phyloP scores from a whole-genome alignment of 257 asterid species.

The Solanum ossicruentum region DNA sequence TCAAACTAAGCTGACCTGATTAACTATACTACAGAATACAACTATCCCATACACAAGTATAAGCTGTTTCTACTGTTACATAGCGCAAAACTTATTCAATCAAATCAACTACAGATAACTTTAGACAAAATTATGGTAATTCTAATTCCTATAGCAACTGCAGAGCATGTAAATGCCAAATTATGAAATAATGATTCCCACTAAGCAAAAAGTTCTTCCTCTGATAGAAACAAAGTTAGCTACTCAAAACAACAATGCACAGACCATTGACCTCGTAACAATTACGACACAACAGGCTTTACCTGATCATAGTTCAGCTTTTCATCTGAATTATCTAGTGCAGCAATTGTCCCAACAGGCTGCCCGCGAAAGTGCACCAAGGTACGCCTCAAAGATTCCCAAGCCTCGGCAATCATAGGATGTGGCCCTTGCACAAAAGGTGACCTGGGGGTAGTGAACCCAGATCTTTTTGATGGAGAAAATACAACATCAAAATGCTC shows the following conservation, averaged over 20 bases:
- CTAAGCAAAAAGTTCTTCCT: neutral
- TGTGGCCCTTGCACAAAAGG: conserved; percentile 28
- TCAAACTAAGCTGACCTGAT: neutral
- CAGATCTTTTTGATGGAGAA: conserved; percentile 50
- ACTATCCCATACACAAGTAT: neutral
- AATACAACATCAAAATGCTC: conserved; percentile 32
- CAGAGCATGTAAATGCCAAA: neutral
- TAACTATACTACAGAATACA: neutral
- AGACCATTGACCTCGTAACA: neutral
- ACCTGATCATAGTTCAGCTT: conserved; percentile 90
- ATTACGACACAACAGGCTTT: neutral
- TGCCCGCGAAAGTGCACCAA: conserved; percentile 67
- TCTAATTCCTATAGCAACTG: neutral
- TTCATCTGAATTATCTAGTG: conserved; percentile 66
- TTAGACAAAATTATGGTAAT: neutral
- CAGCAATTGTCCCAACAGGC: conserved; percentile 88
- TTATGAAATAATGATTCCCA: neutral
- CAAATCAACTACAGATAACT: neutral
- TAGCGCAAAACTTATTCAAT: neutral
- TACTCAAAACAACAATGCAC: neutral
- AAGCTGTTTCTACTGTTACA: neutral
- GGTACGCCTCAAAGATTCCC: conserved; percentile 58
- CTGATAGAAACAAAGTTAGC: neutral
- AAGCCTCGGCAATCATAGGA: conserved; percentile 67
- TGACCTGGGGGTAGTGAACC: conserved; percentile 49